Conservation (phyloP, 73 alveolate genomes). For the Uronychia setigera region DNA sequence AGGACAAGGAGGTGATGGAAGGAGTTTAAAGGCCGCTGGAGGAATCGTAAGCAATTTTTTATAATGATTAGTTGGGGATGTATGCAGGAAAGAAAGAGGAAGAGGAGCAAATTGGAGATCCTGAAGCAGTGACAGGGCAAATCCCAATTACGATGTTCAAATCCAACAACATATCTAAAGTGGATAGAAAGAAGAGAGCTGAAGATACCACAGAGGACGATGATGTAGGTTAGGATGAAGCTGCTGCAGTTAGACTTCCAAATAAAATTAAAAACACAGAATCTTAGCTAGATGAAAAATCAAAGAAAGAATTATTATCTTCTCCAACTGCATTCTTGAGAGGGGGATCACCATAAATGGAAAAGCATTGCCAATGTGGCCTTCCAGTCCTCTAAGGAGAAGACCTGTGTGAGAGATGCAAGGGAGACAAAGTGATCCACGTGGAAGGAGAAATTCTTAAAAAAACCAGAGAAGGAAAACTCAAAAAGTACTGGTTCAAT, state of each 20-base stretch:
- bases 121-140: constrained; percentile 2
- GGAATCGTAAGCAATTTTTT: not conserved
- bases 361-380: constrained; percentile 1
- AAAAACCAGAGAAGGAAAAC: constrained; percentile 73
- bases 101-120: constrained; percentile 2
- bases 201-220: not conserved
- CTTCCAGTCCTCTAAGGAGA: not conserved
- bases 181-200: constrained; percentile 4
- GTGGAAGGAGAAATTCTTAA: constrained; percentile 81
- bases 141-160: constrained; percentile 39
- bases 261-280: constrained; percentile 18
- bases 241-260: constrained; percentile 23
- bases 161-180: constrained; percentile 31
- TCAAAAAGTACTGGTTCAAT: constrained; percentile 81
- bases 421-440: constrained; percentile 5
- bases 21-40: not conserved
- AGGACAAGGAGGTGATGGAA: not conserved
- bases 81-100: not conserved
- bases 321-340: constrained; percentile 12
- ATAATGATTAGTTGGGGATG: not conserved
- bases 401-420: not conserved
- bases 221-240: not conserved
- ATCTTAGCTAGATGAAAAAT: constrained; percentile 26
- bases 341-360: not conserved
- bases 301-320: constrained; percentile 2